Percentiles rank a stretch among this genome's conserved stretches.
Conservation (phyloP, 1,284 basidiomycete genomes). For the Somion occarium region DNA sequence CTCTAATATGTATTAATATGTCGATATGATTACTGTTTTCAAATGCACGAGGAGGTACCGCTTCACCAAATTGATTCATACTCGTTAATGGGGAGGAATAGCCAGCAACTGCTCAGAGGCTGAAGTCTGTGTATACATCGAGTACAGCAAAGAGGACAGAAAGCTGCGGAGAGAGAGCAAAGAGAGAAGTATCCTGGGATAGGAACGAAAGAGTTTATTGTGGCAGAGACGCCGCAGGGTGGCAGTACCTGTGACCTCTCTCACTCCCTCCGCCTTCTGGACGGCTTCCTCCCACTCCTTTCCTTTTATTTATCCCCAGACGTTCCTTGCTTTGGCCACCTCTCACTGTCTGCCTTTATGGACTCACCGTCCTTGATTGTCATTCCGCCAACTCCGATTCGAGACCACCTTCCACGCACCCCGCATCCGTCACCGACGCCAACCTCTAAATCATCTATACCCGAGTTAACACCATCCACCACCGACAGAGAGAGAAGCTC, state of each 20-base stretch:
- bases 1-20: too few relatives aligned
- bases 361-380: conserved; percentile 40
- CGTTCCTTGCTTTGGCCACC: conserved; percentile 6
- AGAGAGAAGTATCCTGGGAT: too few relatives aligned
- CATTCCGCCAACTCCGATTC: conserved; percentile 35
- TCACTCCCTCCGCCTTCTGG: not conserved
- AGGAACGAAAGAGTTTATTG: not conserved
- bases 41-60: too few relatives aligned
- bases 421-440: conserved; percentile 21
- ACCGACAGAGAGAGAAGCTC: conserved; percentile 34
- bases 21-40: too few relatives aligned
- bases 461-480: conserved; percentile 24
- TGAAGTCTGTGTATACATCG: too few relatives aligned
- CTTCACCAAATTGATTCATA: too few relatives aligned
- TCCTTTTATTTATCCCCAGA: conserved; percentile 3
- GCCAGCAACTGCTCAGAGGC: too few relatives aligned
- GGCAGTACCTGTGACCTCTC: not conserved
- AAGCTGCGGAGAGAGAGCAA: too few relatives aligned
- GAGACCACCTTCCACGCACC: conserved; percentile 17
- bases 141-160: too few relatives aligned
- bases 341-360: conserved; percentile 29
- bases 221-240: not conserved
- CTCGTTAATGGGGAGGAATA: too few relatives aligned
- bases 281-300: conserved; percentile 5
- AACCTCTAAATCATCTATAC: conserved; percentile 19